Evolutionary conservation across 495 filamentous ascomycete genomes (phyloP).

Genomic region (Tirmania nivea): DNA sequence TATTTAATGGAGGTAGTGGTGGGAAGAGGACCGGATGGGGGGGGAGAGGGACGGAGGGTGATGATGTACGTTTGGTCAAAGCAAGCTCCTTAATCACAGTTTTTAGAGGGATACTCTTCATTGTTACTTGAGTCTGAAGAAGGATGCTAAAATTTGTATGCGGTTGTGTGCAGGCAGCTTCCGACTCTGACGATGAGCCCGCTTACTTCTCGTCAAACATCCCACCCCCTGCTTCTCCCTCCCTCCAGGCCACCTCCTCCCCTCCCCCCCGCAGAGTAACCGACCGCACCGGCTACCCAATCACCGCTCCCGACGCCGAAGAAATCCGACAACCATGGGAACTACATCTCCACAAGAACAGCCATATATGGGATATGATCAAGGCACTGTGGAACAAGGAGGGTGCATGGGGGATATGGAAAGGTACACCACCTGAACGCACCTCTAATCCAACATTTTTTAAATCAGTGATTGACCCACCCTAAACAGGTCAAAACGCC

Average conservation of each 20-base stretch:
- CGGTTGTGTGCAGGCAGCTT: too few species aligned
- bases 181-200: slow-evolving; percentile 40
- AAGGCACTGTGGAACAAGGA: slow-evolving; percentile 57
- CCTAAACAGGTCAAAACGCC: slow-evolving; percentile 13
- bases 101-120: too few species aligned
- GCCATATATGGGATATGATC: slow-evolving; percentile 11
- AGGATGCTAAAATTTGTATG: too few species aligned
- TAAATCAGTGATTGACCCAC: not conserved
- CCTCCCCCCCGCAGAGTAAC: slow-evolving; percentile 31
- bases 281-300: slow-evolving; percentile 30
- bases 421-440: slow-evolving; percentile 55
- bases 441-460: not conserved
- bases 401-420: slow-evolving; percentile 81
- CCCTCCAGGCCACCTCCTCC: slow-evolving; percentile 28
- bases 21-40: slow-evolving; percentile 4
- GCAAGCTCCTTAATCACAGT: too few species aligned
- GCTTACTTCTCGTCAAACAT: slow-evolving; percentile 61
- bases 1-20: too few species aligned
- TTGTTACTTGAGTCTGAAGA: too few species aligned
- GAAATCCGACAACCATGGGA: slow-evolving; percentile 20
- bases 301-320: slow-evolving; percentile 1
- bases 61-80: too few species aligned
- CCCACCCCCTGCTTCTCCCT: slow-evolving; percentile 25
- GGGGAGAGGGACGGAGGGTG: slow-evolving; percentile 1
- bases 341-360: slow-evolving; percentile 4